Conservation (phyloP, 345 rosid species). For the Euphorbia tirucalli region DNA sequence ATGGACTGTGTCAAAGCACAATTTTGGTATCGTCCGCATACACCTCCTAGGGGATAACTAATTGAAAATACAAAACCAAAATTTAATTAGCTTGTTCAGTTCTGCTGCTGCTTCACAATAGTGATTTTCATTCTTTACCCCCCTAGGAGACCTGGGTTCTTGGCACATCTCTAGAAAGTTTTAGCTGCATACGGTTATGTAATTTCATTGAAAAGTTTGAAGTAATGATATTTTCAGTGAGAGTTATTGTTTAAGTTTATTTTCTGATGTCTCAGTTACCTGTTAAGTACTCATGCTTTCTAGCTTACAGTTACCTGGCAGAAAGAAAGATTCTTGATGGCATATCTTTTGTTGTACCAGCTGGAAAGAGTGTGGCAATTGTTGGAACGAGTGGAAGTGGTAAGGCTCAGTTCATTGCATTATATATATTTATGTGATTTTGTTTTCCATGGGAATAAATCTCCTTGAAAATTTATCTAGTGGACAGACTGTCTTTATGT, state of each 20-base stretch:
- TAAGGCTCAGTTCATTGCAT: slow-evolving; percentile 30
- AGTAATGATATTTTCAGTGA: background rate
- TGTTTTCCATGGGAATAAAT: background rate
- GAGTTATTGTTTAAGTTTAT: background rate
- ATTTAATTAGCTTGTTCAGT: background rate
- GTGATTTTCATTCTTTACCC: background rate
- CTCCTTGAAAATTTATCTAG: background rate
- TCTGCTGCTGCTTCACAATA: background rate
- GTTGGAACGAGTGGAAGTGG: slow-evolving; percentile 99
- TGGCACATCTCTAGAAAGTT: background rate
- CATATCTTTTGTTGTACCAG: slow-evolving; percentile 80
- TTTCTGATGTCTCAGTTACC: background rate
- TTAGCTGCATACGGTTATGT: background rate
- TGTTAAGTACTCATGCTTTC: slow-evolving; percentile 16
- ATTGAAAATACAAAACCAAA: background rate
- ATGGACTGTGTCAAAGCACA: background rate
- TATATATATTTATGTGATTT: background rate
- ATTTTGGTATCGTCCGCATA: background rate
- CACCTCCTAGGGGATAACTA: background rate
- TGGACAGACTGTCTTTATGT: background rate
- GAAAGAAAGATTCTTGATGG: slow-evolving; percentile 93
- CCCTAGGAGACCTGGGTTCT: background rate
- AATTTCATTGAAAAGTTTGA: background rate
- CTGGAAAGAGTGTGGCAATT: slow-evolving; percentile 96
- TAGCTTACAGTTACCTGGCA: slow-evolving; percentile 57